Base-by-base conservation (phyloP, 2,329 filamentous ascomycete genomes). In the Lecanicillium sp. region DNA sequence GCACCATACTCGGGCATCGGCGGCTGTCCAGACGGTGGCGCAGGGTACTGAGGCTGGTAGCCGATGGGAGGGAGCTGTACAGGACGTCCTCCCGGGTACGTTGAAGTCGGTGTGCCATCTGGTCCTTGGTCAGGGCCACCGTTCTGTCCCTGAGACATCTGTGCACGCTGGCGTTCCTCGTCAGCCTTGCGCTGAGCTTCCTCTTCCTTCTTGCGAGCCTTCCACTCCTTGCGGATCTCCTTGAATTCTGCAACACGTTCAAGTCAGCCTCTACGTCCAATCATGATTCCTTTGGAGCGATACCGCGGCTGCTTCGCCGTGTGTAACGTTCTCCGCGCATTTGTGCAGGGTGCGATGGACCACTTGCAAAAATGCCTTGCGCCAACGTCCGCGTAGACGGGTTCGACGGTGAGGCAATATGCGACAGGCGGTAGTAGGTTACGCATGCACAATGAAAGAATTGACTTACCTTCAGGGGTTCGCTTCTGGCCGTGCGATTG, bases 211-310 rank as follows among this genome's bases (percentile, higher is more conserved):
- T 97, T 97, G 56, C 92, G 87, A 29, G 87, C 86, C 69, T 97
- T 98, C 92, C 92, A 98, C 58, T 97, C 90, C 59, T 97, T 97
- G 47, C 92, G 85, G 44, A 97, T 96, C 57, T 98, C 92, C 61
- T 98, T 98, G 69, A 98, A 97, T 63, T 97, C 92, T 97, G 56
- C 48, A 54, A 44, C 42, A n/a, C n/a, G n/a, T n/a, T 45, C 41
- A 47, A 51, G 45, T 58, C 46, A 54, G 50, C 37, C 12, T 7
- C 7, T 25, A 25, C 6, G n/a, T n/a, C n/a, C n/a, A n/a, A n/a
- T n/a, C n/a, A n/a, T n/a, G n/a, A n/a, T n/a, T n/a, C n/a, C n/a
- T n/a, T n/a, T n/a, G n/a, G n/a, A n/a, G n/a, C n/a, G n/a, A n/a
- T n/a, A n/a, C n/a, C n/a, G n/a, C n/a, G n/a, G n/a, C n/a, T n/a